Evolutionary conservation across 225 moss, liverwort and hornwort genomes (phyloP).

Genomic region (Asterella californica): DNA sequence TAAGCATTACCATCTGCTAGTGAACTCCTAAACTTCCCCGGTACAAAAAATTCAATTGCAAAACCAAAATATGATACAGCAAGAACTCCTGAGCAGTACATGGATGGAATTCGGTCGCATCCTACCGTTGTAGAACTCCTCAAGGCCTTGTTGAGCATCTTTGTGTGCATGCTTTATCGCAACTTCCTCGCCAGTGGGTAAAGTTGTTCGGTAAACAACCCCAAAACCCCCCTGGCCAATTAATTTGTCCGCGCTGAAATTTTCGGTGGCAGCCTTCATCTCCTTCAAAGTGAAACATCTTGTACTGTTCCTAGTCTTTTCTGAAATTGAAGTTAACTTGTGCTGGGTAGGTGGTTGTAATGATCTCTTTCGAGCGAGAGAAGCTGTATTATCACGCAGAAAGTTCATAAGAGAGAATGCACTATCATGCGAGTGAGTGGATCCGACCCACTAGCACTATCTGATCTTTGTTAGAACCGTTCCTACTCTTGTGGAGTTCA

Average conservation of each 20-base stretch:
- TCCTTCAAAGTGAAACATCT: constrained; percentile 23
- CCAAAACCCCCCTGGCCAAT: constrained; percentile 20
- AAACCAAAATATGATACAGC: not conserved
- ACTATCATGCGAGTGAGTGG: not conserved
- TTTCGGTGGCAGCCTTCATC: constrained; percentile 6
- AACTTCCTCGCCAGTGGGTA: constrained; percentile 17
- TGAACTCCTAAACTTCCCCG: not conserved
- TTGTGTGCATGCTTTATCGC: constrained; percentile 31
- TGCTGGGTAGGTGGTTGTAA: not conserved
- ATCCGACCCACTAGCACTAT: not conserved
- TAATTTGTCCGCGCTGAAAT: constrained; percentile 11
- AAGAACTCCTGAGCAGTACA: not conserved
- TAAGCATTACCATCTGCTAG: not conserved
- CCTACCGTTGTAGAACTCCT: constrained; percentile 43
- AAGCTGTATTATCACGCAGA: not conserved
- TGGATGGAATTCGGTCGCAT: not conserved
- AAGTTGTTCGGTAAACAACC: constrained; percentile 16
- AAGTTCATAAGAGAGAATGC: not conserved
- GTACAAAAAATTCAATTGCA: not conserved
- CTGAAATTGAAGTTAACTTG: constrained; percentile 19
- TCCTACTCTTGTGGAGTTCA: not conserved
- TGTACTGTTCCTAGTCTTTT: constrained; percentile 27
- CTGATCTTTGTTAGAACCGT: not conserved
- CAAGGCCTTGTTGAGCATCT: constrained; percentile 31
- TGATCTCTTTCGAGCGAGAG: not conserved